Conservation (phyloP, 2,329 filamentous ascomycete species). For the Salinomyces thailandicus region DNA sequence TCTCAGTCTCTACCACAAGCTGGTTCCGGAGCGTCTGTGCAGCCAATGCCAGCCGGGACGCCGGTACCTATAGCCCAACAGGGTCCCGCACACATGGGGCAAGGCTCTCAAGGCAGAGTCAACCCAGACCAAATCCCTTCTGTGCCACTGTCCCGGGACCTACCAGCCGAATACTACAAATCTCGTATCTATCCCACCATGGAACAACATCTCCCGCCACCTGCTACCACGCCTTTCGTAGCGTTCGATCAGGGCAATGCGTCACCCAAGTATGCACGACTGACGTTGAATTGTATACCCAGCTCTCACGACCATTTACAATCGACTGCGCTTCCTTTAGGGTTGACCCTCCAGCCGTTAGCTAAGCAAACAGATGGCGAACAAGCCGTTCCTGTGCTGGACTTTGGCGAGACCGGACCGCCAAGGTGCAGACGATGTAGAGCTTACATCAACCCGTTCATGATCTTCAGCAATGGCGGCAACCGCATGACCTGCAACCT, state of each 20-base stretch:
- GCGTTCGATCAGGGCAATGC: constrained; percentile 95
- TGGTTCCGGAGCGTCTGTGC: constrained; percentile 6
- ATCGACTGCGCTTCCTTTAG: constrained; percentile 74
- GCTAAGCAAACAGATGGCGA: constrained; percentile 77
- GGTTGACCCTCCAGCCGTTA: constrained; percentile 78
- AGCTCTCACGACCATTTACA: constrained; percentile 67
- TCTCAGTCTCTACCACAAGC: constrained; percentile 17
- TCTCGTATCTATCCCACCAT: constrained; percentile 88
- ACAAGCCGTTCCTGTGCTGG: constrained; percentile 75
- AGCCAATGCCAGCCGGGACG: constrained; percentile 15
- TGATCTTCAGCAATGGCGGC: constrained; percentile 89
- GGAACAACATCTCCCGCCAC: constrained; percentile 83
- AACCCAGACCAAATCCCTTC: constrained; percentile 90
- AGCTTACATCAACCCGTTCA: constrained; percentile 97
- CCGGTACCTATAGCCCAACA: constrained; percentile 21
- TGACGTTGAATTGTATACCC: constrained; percentile 91
- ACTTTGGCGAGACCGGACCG: constrained; percentile 85
- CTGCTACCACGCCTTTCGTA: constrained; percentile 77
- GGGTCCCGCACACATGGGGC: constrained; percentile 9
- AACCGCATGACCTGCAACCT: constrained; percentile 98
- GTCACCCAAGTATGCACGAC: constrained; percentile 82
- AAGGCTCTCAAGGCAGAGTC: constrained; percentile 57
- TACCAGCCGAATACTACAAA: constrained; percentile 72
- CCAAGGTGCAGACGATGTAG: constrained; percentile 87
- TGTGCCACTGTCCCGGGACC: constrained; percentile 74